Percentiles rank a stretch among this genome's conserved stretches.
phyloP scores from a whole-genome alignment of 768 basidiomycete genomes.

The Suillus lakei region DNA sequence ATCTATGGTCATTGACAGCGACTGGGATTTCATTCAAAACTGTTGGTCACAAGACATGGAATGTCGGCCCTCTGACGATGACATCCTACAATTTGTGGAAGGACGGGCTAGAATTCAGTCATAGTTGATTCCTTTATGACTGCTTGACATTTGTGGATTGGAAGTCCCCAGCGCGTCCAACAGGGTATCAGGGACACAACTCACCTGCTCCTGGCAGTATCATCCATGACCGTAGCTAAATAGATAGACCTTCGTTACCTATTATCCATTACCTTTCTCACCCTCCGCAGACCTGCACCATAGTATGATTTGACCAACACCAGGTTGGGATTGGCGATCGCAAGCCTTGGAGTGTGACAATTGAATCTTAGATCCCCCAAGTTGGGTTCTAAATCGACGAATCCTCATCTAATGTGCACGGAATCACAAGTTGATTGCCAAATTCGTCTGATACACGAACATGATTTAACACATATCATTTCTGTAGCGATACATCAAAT shows the following conservation, averaged over 20 bases:
- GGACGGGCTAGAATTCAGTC: neutral
- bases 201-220: no score
- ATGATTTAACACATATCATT: neutral
- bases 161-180: no score
- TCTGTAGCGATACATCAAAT: neutral
- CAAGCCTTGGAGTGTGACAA: neutral
- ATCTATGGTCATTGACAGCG: constrained; percentile 18
- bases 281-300: no score
- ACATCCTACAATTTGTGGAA: constrained; percentile 27
- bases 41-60: constrained; percentile 35
- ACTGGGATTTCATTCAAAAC: constrained; percentile 27
- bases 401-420: neutral
- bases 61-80: constrained; percentile 37
- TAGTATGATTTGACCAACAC: no score
- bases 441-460: neutral
- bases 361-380: neutral
- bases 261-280: no score
- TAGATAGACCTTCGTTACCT: no score
- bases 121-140: no score
- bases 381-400: neutral
- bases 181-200: no score
- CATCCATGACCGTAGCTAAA: no score
- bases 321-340: neutral
- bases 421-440: neutral
- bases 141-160: no score